Conservation (phyloP, 345 rosid species). For the Euphorbia lathyris region DNA sequence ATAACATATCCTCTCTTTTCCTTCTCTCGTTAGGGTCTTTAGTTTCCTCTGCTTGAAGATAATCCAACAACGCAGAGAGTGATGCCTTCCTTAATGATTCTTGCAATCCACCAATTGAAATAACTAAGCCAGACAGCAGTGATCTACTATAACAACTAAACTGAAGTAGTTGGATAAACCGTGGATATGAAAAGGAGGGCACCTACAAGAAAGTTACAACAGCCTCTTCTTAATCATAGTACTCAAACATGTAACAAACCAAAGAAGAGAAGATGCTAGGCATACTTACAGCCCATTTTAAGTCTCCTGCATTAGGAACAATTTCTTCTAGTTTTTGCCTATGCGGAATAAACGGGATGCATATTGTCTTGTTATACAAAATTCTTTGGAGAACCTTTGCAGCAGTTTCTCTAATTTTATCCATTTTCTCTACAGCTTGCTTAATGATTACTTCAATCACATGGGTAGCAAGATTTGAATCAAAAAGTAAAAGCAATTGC, state of each 20-base stretch:
- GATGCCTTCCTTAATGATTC: slow-evolving; percentile 74
- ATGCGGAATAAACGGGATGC: slow-evolving; percentile 59
- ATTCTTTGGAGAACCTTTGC: slow-evolving; percentile 74
- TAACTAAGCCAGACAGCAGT: slow-evolving; percentile 77
- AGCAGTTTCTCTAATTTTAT: slow-evolving; percentile 87
- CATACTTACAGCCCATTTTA: slow-evolving; percentile 74
- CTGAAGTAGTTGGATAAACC: slow-evolving; percentile 61
- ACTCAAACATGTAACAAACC: slow-evolving; percentile 13
- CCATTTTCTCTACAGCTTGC: slow-evolving; percentile 97
- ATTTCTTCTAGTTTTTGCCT: slow-evolving; percentile 71
- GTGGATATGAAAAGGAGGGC: slow-evolving; percentile 78
- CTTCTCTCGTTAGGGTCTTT: slow-evolving; percentile 35
- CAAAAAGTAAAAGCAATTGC: slow-evolving; percentile 39
- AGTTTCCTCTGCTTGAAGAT: slow-evolving; percentile 50
- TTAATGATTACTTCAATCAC: slow-evolving; percentile 62
- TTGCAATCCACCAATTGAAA: slow-evolving; percentile 91
- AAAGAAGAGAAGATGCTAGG: slow-evolving; percentile 8
- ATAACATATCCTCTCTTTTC: slow-evolving; percentile 47
- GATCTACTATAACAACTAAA: slow-evolving; percentile 62
- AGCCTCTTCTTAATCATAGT: slow-evolving; percentile 6
- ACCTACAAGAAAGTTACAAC: slow-evolving; percentile 53
- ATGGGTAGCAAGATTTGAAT: slow-evolving; percentile 54
- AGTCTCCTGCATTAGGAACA: slow-evolving; percentile 47
- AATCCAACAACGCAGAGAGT: slow-evolving; percentile 59
- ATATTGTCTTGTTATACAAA: slow-evolving; percentile 48